Base-by-base conservation (phyloP, 2,329 filamentous ascomycete genomes). In the Clonostachys rhizophaga region DNA sequence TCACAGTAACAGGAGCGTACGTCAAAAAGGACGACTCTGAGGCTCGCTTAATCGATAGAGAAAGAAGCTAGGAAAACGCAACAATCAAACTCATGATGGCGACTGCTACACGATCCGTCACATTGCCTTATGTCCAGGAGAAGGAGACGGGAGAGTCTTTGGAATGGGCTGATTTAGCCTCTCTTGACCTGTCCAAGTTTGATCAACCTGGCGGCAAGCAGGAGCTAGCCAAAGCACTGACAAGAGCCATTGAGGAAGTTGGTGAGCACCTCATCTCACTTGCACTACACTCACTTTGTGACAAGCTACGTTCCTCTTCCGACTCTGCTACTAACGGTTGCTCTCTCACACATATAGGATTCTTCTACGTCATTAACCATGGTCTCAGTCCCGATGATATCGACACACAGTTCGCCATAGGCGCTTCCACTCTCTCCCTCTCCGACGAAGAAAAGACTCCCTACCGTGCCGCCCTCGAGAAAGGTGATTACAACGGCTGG, bases 331-430 rank as follows among this genome's bases (percentile, higher is more conserved):
- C 11, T 41, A 5, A 33, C n/a, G 14, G 2, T 33, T 14, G 13
- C 1, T 5, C n/a, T 44, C 24, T 10, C 9, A 30, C 24, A 7
- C 6, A 17, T 14, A 33, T 33, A 18, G 63, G 79, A 0, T 79
- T 83, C 63, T 84, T 83, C 63, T 82, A 83, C 49, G 73, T 83
- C 17, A 77, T 74, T 48, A 81, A 83, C 61, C 83, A 78, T 50
- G 79, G 78, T 35, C 67, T 84, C 13, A 65, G 63, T 1, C 77
- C 82, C 58, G 78, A 82, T 42, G 67, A 81, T 57, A 70, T 84
- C 2, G 73, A 83, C 51, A 66, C 68, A 7, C 79, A 84, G 51
- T 83, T 83, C 51, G 78, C 79, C 9, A 69, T 84, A 2, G 79
- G 74, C 2, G 76, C 78, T 47, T 68, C 77, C 34, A 74, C 84